Percentiles rank a stretch among this genome's conserved stretches.
Conservation (phyloP, 176 grass and related monocot genomes). For the Zea luxurians region DNA sequence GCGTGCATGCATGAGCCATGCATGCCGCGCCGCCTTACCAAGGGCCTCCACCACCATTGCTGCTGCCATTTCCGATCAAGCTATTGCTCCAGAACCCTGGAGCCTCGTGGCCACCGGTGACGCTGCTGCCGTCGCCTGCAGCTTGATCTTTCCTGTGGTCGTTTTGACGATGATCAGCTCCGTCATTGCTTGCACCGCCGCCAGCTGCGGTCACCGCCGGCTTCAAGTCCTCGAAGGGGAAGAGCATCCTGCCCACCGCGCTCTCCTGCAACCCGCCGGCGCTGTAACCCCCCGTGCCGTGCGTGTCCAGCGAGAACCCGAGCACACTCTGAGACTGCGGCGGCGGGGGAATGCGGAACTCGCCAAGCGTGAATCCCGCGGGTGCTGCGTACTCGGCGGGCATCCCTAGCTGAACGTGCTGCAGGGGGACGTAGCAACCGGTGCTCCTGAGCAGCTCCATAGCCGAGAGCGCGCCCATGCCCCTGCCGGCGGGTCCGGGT, state of each 20-base stretch:
- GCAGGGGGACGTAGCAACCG: conserved; percentile 59
- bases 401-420: conserved; percentile 56
- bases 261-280: conserved; percentile 50
- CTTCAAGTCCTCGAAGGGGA: conserved; percentile 83
- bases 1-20: conserved; percentile 72
- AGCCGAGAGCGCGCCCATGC: conserved; percentile 65
- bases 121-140: conserved; percentile 5
- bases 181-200: conserved; percentile 20
- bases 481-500: conserved; percentile 7
- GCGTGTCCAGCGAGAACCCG: conserved; percentile 67
- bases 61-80: conserved; percentile 55
- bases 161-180: conserved; percentile 37
- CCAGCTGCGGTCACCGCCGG: conserved; percentile 45
- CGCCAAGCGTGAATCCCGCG: conserved; percentile 56
- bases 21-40: conserved; percentile 49
- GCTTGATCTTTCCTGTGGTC: conserved; percentile 47
- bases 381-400: conserved; percentile 54
- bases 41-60: conserved; percentile 48
- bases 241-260: conserved; percentile 55
- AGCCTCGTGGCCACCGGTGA: conserved; percentile 43
- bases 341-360: conserved; percentile 54
- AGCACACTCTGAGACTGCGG: conserved; percentile 46
- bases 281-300: conserved; percentile 38
- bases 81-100: conserved; percentile 57
- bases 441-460: conserved; percentile 86